Conservation (phyloP, 495 filamentous ascomycete species). For the Letharia lupina region DNA sequence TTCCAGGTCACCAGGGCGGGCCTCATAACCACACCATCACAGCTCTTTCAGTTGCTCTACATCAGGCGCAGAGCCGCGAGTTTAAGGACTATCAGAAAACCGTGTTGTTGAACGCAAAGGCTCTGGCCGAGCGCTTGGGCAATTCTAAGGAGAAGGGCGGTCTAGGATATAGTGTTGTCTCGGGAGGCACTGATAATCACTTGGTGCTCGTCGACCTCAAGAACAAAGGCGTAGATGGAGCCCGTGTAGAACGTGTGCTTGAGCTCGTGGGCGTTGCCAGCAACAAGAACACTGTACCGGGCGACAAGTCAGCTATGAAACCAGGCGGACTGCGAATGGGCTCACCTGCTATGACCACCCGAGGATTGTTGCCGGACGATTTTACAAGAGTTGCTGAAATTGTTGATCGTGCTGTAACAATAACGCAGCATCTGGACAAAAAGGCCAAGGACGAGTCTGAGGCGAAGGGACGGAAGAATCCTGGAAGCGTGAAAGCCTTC, state of each 20-base stretch:
- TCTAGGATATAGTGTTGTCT: conserved; percentile 83
- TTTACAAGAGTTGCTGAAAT: conserved; percentile 86
- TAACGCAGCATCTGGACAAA: conserved; percentile 78
- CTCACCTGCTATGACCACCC: conserved; percentile 93
- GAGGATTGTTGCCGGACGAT: conserved; percentile 79
- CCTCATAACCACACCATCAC: conserved; percentile 99
- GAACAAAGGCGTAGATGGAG: conserved; percentile 80
- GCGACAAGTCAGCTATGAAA: conserved; percentile 85
- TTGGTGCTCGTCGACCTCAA: conserved; percentile 93
- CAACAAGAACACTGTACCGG: conserved; percentile 98
- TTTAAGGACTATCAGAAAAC: conserved; percentile 84
- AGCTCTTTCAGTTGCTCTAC: conserved; percentile 83
- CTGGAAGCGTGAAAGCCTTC: conserved; percentile 73
- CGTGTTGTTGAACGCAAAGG: conserved; percentile 79
- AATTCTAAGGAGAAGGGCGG: conserved; percentile 63
- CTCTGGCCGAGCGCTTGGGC: conserved; percentile 68
- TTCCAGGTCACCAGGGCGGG: conserved; percentile 97
- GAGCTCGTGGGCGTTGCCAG: conserved; percentile 91
- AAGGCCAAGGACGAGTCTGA: conserved; percentile 66
- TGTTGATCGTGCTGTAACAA: conserved; percentile 81
- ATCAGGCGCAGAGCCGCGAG: conserved; percentile 82
- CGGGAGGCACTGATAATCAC: conserved; percentile 94
- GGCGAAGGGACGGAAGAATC: conserved; percentile 67
- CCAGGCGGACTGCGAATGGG: conserved; percentile 89
- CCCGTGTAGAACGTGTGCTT: conserved; percentile 86